Base-by-base conservation (phyloP, 78 protist species). In the Tieghemostelium lacteum region DNA sequence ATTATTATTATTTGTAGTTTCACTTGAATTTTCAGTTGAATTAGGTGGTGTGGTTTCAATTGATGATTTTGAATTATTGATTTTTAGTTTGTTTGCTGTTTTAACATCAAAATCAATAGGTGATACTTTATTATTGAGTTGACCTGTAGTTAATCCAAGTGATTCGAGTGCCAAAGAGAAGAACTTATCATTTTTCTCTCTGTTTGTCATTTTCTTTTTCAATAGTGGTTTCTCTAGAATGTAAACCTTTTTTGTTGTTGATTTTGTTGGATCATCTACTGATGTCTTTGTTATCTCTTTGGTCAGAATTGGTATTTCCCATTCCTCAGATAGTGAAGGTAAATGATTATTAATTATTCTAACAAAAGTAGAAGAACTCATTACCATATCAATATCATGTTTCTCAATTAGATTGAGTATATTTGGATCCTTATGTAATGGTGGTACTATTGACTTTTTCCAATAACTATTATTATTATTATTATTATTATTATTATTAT, bases 181-280 rank as follows among this genome's bases (percentile, higher is more conserved):
- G 37, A 50, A 86, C 34, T 52, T 55, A 40, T 86, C 85, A 66
- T 86, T 86, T 73, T 73, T 86, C 40, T 86, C 92, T 39, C 63
- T 63, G n/a, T 55, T 73, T 26, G 92, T 61, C 1, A 86, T 72
- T 28, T 29, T 42, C 36, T 52, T 62, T 52, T 74, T 73, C n/a
- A 86, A 39, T 6, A 86, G 39, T 55, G 92, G 92, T 55, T 86
- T 86, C 14, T 73, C 92, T 26, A 86, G n/a, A 24, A 86, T 73
- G 24, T 31, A 52, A 10, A 86, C 73, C 19, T 60, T 72, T 42
- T 62, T 86, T 17, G 14, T 49, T 12, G 36, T 57, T 33, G 14
- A 5, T 24, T 7, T 28, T 36, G 24, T 7, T 6, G 70, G 14
- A 33, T 62, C 49, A 66, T 67, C 37, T 3, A 3, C 61, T 40